Base-by-base conservation (phyloP, 345 rosid genomes). In the Gossypium sturtianum region DNA sequence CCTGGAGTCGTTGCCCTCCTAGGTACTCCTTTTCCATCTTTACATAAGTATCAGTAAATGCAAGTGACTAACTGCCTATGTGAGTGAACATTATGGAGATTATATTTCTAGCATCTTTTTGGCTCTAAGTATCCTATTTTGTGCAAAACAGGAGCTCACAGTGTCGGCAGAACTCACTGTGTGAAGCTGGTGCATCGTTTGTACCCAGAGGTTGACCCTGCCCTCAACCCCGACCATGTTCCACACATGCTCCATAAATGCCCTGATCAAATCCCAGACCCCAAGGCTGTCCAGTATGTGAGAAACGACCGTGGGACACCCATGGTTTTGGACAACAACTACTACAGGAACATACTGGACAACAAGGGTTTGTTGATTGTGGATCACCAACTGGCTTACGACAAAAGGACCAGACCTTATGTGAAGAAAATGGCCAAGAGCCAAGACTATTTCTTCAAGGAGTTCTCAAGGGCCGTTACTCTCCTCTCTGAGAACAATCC, bases 361-460 rank as follows among this genome's bases (percentile, higher is more conserved):
- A 92, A 87, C 85, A 94, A 94, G 86, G 98, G 97, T 9, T 71
- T 92, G 83, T 73, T 94, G 69, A 79, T 87, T 3, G 98, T 94
- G 67, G 98, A 94, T 85, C 98, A 94, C 70, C 94, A 90, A 59
- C 89, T 94, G 23, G 97, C 97, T 74, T 84, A 82, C 9, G 97
- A 91, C 88, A 92, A 87, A 86, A 80, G 89, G 69, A 94, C 98
- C 19, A 92, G 84, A 79, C 97, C 97, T 54, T 84, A 80, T 76
- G 97, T 94, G 56, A 94, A 91, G 86, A 94, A 94, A 79, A 91
- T 92, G 97, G 98, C 98, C 15, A 94, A 92, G 82, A 90, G 87
- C 80, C 93, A 94, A 72, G 89, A 83, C 71, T 94, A 92, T 84
- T 94, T 91, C 91, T 92, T 92, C 79, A 91, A 89, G 89, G 95